These are phyloP conservation scores for Clarireedia paspali DNA, from an alignment of 2,329 filamentous ascomycete species.

Conservation along the genomic window DNA sequence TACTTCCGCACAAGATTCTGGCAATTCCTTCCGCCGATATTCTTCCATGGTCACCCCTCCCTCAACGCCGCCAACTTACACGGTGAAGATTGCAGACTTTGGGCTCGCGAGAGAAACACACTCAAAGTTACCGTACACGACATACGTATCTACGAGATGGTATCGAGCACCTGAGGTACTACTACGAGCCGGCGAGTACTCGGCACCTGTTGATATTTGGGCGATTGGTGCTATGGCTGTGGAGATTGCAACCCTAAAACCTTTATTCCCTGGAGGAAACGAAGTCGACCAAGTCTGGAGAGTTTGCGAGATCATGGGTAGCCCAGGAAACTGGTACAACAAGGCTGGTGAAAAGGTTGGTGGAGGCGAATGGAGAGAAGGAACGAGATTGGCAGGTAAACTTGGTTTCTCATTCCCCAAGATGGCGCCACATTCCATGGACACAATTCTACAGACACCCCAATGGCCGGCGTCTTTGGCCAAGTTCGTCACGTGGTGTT, in stretches of 20 bases:
- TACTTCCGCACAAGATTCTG: slow-evolving; percentile 69
- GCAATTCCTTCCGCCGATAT: slow-evolving; percentile 84
- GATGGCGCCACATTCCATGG: slow-evolving; percentile 97
- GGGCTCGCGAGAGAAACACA: slow-evolving; percentile 95
- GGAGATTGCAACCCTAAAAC: slow-evolving; percentile 92
- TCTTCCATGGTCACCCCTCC: slow-evolving; percentile 90
- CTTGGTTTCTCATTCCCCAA: slow-evolving; percentile 97
- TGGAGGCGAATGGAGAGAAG: slow-evolving; percentile 96
- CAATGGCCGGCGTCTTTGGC: slow-evolving; percentile 86
- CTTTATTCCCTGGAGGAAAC: slow-evolving; percentile 92
- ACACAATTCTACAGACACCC: slow-evolving; percentile 81
- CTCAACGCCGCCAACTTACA: slow-evolving; percentile 86
- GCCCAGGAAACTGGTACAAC: slow-evolving; percentile 96
- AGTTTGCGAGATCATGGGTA: slow-evolving; percentile 98
- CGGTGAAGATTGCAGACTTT: slow-evolving; percentile 98
- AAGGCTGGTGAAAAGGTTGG: slow-evolving; percentile 81
- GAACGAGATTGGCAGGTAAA: slow-evolving; percentile 85
- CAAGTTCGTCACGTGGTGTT: slow-evolving; percentile 94
- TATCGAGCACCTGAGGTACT: slow-evolving; percentile 91
- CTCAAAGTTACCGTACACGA: slow-evolving; percentile 93
- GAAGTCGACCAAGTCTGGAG: slow-evolving; percentile 99
- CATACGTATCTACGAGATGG: slow-evolving; percentile 97
- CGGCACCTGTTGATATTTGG: slow-evolving; percentile 97
- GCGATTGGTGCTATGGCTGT: slow-evolving; percentile 98
- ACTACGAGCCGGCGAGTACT: slow-evolving; percentile 90